Evolutionary conservation across 2,329 filamentous ascomycete genomes (phyloP).

Genomic region (Epichloe coenophiala): DNA sequence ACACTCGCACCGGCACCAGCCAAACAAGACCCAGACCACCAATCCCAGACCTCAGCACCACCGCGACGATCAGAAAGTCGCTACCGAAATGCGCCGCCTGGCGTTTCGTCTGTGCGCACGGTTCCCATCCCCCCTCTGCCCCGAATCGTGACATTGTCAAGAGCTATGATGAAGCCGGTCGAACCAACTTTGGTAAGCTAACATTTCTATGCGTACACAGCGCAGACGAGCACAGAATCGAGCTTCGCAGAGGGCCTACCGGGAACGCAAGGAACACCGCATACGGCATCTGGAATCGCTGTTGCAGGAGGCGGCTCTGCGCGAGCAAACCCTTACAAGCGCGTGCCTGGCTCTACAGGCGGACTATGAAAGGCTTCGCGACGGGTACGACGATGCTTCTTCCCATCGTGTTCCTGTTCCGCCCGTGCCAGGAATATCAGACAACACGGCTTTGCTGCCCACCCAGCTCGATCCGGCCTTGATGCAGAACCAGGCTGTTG

Average conservation of each 20-base stretch:
- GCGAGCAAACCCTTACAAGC: conserved; percentile 39
- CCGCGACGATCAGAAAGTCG: conserved; percentile 33
- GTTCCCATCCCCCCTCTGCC: no score
- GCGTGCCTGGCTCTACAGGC: conserved; percentile 38
- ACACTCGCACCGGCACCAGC: background rate
- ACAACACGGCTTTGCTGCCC: background rate
- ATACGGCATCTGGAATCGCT: conserved; percentile 49
- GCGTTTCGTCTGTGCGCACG: conserved; percentile 31
- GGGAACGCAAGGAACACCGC: no score
- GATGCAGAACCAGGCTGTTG: background rate
- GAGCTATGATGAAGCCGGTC: no score
- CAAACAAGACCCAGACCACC: background rate
- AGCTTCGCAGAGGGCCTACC: no score
- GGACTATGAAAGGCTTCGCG: conserved; percentile 26
- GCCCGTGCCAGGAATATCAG: no score
- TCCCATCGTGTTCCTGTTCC: no score
- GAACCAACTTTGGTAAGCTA: background rate
- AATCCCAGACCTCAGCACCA: no score
- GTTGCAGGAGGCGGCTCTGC: conserved; percentile 34
- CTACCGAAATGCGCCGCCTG: conserved; percentile 38
- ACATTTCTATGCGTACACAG: conserved; percentile 9
- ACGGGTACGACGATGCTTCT: background rate
- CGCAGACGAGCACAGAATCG: conserved; percentile 18
- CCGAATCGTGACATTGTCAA: no score
- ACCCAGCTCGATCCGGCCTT: background rate